These are phyloP conservation scores for Sugiyamaella mastotermitis DNA, from an alignment of 805 yeast genomes.

Conservation along the genomic window DNA sequence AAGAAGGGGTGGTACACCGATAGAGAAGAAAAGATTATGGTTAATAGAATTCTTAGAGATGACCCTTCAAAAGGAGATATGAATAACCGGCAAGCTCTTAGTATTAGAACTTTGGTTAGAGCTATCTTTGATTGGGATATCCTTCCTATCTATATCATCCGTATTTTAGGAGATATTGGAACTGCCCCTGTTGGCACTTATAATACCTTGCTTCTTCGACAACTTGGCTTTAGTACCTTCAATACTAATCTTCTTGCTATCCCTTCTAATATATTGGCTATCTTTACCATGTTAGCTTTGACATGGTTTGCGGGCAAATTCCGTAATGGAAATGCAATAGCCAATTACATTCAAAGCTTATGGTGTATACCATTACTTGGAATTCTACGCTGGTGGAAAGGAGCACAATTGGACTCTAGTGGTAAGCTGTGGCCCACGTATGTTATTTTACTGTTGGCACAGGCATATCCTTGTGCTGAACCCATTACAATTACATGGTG, in stretches of 20 bases:
- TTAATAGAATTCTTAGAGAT: slow-evolving; percentile 53
- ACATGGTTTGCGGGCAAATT: slow-evolving; percentile 15
- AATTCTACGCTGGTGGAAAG: slow-evolving; percentile 36
- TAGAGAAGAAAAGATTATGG: slow-evolving; percentile 51
- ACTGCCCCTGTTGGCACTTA: slow-evolving; percentile 35
- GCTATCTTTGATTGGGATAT: slow-evolving; percentile 45
- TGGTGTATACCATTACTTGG: slow-evolving; percentile 16
- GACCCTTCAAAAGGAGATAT: slow-evolving; percentile 61
- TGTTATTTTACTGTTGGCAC: slow-evolving; percentile 24
- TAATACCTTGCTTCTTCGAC: slow-evolving; percentile 42
- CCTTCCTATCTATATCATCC: slow-evolving; percentile 47
- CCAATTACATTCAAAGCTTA: slow-evolving; percentile 11
- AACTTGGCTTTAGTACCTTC: slow-evolving; percentile 47
- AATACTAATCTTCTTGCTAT: slow-evolving; percentile 46
- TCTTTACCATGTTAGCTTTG: slow-evolving; percentile 22
- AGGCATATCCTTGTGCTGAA: slow-evolving; percentile 37
- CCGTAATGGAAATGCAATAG: slow-evolving; percentile 10
- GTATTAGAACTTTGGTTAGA: slow-evolving; percentile 33
- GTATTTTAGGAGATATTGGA: slow-evolving; percentile 39
- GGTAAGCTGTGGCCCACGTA: slow-evolving; percentile 31
- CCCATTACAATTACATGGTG: slow-evolving; percentile 55
- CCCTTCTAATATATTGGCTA: slow-evolving; percentile 15
- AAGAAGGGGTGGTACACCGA: slow-evolving; percentile 49
- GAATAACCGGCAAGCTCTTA: slow-evolving; percentile 53
- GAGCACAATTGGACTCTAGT: slow-evolving; percentile 22